phyloP scores from a whole-genome alignment of 176 grass and related monocot genomes.

The Ananas comosus region DNA sequence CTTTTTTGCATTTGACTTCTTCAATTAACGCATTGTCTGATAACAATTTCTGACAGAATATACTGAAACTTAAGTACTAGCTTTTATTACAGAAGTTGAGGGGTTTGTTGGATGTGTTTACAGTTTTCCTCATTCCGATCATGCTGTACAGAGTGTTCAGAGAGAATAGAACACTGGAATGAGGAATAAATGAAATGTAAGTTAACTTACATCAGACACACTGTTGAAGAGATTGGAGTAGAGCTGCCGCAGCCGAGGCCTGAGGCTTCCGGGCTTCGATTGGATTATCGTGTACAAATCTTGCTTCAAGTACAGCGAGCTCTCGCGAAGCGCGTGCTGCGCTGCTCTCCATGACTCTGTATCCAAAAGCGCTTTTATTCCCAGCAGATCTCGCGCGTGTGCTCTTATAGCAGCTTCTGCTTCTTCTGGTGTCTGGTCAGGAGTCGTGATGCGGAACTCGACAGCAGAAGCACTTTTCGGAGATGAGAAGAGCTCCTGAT shows the following conservation, averaged over 20 bases:
- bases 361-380: conserved; percentile 57
- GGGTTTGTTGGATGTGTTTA: too few relatives aligned
- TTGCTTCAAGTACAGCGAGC: conserved; percentile 58
- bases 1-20: too few relatives aligned
- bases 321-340: conserved; percentile 46
- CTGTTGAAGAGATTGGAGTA: conserved; percentile 78
- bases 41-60: too few relatives aligned
- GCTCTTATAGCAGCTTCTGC: conserved; percentile 34
- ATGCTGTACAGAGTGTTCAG: too few relatives aligned
- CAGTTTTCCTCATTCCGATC: too few relatives aligned
- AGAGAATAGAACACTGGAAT: not conserved
- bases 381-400: conserved; percentile 55
- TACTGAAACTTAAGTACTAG: too few relatives aligned
- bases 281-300: conserved; percentile 93
- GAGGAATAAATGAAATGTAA: not conserved
- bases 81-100: too few relatives aligned
- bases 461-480: conserved; percentile 27
- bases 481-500: conserved; percentile 25
- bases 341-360: conserved; percentile 56
- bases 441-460: conserved; percentile 46
- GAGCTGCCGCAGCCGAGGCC: conserved; percentile 56
- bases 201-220: conserved; percentile 38
- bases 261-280: conserved; percentile 27
- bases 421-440: conserved; percentile 59
- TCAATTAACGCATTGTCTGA: too few relatives aligned